Percentiles rank a stretch among this genome's conserved stretches.
Conservation (phyloP, 805 yeast genomes). For the Pichia deserticola region DNA sequence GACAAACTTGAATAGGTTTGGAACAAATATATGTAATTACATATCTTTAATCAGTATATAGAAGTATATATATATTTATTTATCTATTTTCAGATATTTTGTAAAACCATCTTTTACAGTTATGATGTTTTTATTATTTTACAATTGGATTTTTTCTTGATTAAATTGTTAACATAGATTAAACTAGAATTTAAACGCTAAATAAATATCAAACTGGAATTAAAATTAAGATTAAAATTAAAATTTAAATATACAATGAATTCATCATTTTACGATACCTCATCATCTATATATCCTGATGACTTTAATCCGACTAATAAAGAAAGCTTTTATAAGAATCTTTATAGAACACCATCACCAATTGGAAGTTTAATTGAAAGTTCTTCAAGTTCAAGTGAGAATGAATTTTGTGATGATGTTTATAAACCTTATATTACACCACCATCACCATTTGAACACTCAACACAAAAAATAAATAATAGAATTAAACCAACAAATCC, state of each 20-base stretch:
- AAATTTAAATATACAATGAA: neutral
- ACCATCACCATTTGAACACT: constrained; percentile 12
- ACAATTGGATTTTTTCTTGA: no score
- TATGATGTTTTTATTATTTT: no score
- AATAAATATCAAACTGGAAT: no score
- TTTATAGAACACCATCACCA: neutral
- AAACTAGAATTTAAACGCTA: neutral
- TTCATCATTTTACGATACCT: neutral
- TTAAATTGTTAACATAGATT: no score
- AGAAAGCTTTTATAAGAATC: neutral
- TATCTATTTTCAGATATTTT: no score
- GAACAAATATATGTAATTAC: neutral
- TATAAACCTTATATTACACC: constrained; percentile 13
- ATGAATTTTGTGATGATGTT: constrained; percentile 6
- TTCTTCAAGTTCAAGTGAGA: neutral
- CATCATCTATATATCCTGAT: constrained; percentile 6
- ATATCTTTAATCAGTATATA: neutral
- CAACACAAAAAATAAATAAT: neutral
- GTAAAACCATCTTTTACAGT: neutral
- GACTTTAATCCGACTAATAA: neutral
- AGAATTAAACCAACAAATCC: constrained; percentile 26
- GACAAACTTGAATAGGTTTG: neutral
- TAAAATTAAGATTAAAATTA: no score
- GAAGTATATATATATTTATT: no score
- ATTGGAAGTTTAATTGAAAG: neutral